Conservation (phyloP, 2,329 filamentous ascomycete genomes). For the Fusarium scirpi region DNA sequence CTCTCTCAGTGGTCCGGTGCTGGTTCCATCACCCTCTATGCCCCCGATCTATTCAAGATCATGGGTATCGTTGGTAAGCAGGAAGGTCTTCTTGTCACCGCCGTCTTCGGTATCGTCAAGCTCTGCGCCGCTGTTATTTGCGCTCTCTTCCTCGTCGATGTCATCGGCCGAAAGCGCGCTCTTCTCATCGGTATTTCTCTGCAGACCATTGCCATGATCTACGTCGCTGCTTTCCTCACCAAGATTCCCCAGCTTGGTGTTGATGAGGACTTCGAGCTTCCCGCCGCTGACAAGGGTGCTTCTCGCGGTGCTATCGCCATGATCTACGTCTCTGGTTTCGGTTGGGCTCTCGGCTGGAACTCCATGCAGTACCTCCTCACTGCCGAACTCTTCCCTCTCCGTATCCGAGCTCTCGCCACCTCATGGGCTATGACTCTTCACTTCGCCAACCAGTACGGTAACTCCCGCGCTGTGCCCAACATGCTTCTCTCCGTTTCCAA, state of each 20-base stretch:
- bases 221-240: constrained; percentile 71
- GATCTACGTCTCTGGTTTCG: constrained; percentile 77
- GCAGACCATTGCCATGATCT: constrained; percentile 71
- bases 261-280: constrained; percentile 61
- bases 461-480: constrained; percentile 78
- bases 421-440: constrained; percentile 82
- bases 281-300: constrained; percentile 62
- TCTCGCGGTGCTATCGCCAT: constrained; percentile 77
- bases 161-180: constrained; percentile 79
- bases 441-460: constrained; percentile 84
- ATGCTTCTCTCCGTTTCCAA: constrained; percentile 69
- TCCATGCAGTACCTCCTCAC: constrained; percentile 83
- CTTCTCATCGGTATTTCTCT: constrained; percentile 70
- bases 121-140: constrained; percentile 74
- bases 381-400: constrained; percentile 80
- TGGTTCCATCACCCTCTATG: constrained; percentile 81
- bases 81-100: constrained; percentile 78
- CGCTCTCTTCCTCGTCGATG: constrained; percentile 82
- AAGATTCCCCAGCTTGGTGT: constrained; percentile 70
- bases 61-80: constrained; percentile 76
- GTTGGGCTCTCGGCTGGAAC: constrained; percentile 81
- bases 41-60: constrained; percentile 77
- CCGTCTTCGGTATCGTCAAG: constrained; percentile 81
- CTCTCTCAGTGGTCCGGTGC: constrained; percentile 81
- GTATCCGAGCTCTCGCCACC: constrained; percentile 77